Percentiles rank a stretch among this genome's conserved stretches.
Conservation (phyloP, 495 filamentous ascomycete genomes). For the Copromyces sp. region DNA sequence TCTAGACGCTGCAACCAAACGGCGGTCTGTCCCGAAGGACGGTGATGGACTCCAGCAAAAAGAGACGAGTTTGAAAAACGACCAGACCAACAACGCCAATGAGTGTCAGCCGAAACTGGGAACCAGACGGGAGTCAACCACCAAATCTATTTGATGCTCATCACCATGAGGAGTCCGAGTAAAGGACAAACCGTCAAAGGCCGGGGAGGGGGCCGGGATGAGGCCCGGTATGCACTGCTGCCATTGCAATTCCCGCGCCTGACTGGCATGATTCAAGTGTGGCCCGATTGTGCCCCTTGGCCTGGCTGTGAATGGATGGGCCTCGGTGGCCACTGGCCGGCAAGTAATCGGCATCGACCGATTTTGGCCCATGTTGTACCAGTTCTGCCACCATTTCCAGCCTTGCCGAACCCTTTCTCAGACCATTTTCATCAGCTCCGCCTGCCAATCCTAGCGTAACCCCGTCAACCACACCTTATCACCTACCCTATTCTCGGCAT, state of each 20-base stretch:
- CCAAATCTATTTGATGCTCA: background rate
- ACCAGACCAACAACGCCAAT: background rate
- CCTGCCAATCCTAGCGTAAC: slow-evolving; percentile 7
- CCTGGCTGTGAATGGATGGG: slow-evolving; percentile 1
- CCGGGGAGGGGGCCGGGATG: background rate
- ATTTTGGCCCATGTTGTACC: slow-evolving; percentile 15
- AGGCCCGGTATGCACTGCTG: background rate
- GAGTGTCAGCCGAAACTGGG: background rate
- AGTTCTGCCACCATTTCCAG: slow-evolving; percentile 20
- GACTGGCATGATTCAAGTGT: slow-evolving; percentile 24
- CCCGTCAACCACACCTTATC: slow-evolving; percentile 12
- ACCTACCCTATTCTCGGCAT: slow-evolving; percentile 4
- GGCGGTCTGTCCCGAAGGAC: background rate
- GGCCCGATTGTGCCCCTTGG: slow-evolving; percentile 18
- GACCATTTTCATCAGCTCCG: slow-evolving; percentile 25
- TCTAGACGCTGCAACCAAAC: background rate
- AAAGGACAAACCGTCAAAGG: background rate
- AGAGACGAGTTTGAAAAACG: background rate
- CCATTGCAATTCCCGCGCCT: background rate
- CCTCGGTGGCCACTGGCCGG: slow-evolving; percentile 18
- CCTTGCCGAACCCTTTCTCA: slow-evolving; percentile 17
- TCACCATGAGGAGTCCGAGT: background rate
- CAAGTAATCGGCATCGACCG: slow-evolving; percentile 23
- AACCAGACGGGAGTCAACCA: background rate
- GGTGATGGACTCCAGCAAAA: background rate